Evolutionary conservation across 495 filamentous ascomycete genomes (phyloP).

Genomic region (Neurospora discreta): DNA sequence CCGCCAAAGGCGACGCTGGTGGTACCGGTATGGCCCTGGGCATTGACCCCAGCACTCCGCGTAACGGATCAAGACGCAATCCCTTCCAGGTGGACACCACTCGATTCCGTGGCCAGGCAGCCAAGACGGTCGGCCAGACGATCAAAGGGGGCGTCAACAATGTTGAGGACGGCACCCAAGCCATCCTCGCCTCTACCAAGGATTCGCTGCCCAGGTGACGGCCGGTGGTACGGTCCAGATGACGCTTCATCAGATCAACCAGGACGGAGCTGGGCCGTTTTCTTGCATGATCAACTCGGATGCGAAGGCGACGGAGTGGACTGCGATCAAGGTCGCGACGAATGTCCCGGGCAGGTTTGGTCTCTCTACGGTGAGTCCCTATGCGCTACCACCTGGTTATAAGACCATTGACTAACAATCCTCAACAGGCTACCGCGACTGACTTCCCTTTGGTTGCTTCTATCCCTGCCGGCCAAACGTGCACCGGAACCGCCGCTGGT

Average conservation of each 20-base stretch:
- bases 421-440: conserved; percentile 20
- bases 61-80: conserved; percentile 37
- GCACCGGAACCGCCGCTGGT: conserved; percentile 42
- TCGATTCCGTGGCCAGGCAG: conserved; percentile 33
- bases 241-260: conserved; percentile 43
- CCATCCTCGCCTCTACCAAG: conserved; percentile 35
- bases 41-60: conserved; percentile 38
- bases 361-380: neutral
- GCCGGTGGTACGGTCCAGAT: conserved; percentile 36
- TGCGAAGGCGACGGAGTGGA: conserved; percentile 34
- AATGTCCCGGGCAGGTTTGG: conserved; percentile 21
- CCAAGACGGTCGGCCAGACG: conserved; percentile 34
- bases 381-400: neutral
- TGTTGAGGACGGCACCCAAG: conserved; percentile 34
- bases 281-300: conserved; percentile 39
- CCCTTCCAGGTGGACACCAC: conserved; percentile 46
- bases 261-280: conserved; percentile 37
- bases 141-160: conserved; percentile 33
- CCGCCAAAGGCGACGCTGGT: conserved; percentile 36
- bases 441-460: conserved; percentile 34
- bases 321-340: conserved; percentile 25
- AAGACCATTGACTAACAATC: neutral
- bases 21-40: conserved; percentile 37
- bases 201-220: conserved; percentile 37
- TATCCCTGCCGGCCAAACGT: conserved; percentile 36